Percentiles rank a stretch among this genome's conserved stretches.
phyloP scores from a whole-genome alignment of 129 eudicot species.

The Tagetes erecta region DNA sequence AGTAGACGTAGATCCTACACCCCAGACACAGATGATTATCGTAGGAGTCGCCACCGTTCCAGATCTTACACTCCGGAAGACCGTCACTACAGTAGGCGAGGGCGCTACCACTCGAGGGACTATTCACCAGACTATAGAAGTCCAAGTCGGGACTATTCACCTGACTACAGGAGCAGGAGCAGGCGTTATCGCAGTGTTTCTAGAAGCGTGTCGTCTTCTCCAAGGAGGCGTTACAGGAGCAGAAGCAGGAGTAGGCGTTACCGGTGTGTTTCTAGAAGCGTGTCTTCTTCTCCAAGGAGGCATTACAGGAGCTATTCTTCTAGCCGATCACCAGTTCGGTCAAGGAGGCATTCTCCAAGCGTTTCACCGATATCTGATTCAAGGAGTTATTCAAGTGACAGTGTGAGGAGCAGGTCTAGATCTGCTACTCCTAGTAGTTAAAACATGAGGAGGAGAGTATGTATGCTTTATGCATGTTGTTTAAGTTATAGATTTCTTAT shows the following conservation, averaged over 20 bases:
- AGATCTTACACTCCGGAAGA: constrained; percentile 53
- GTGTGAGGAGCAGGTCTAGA: constrained; percentile 52
- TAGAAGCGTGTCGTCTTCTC: constrained; percentile 53
- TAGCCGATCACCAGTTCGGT: constrained; percentile 37
- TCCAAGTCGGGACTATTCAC: constrained; percentile 27
- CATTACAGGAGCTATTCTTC: constrained; percentile 48
- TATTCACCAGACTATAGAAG: constrained; percentile 35
- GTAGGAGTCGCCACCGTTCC: constrained; percentile 30
- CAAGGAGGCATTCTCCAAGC: constrained; percentile 39
- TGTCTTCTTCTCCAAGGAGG: constrained; percentile 55
- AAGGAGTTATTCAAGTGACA: constrained; percentile 44
- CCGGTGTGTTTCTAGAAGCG: constrained; percentile 59
- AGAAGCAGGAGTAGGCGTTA: constrained; percentile 47
- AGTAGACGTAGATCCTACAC: constrained; percentile 45
- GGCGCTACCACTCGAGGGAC: constrained; percentile 29
- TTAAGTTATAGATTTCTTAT: background rate
- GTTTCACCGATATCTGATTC: constrained; percentile 26
- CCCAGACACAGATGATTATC: constrained; percentile 38
- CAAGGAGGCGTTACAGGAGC: constrained; percentile 50
- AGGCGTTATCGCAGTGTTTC: constrained; percentile 43
- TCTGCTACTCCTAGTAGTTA: constrained; percentile 41
- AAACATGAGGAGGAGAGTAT: background rate
- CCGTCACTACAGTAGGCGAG: constrained; percentile 32
- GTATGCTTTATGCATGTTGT: constrained; percentile 1
- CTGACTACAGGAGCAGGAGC: constrained; percentile 27